Evolutionary conservation across 2,329 filamentous ascomycete species (phyloP).

Genomic region (Epichloe sibirici): DNA sequence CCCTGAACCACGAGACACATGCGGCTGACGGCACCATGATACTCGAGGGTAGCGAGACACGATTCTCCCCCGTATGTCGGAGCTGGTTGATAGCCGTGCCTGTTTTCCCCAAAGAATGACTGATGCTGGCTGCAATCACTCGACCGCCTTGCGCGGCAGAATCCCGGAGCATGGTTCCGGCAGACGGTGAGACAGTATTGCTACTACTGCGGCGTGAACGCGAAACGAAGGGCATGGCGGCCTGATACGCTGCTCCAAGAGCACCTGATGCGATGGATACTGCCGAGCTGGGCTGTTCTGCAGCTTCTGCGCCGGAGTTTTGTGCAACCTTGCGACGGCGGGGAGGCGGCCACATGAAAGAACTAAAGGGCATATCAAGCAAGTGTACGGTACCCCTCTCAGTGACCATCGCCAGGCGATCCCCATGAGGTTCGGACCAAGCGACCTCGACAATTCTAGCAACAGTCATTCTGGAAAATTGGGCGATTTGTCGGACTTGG

Average conservation of each 20-base stretch:
- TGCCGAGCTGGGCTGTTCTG: conserved; percentile 40
- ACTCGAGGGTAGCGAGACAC: conserved; percentile 53
- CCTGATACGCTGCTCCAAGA: conserved; percentile 57
- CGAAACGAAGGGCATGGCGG: conserved; percentile 47
- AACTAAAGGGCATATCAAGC: conserved; percentile 70
- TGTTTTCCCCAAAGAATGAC: conserved; percentile 62
- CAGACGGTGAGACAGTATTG: conserved; percentile 18
- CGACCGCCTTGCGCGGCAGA: conserved; percentile 59
- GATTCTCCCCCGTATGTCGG: conserved; percentile 63
- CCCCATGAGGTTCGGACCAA: conserved; percentile 73
- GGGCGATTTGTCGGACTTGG: conserved; percentile 69
- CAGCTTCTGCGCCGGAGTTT: conserved; percentile 32
- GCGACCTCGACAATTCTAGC: conserved; percentile 82
- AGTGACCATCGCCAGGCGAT: conserved; percentile 79
- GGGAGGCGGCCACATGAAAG: conserved; percentile 78
- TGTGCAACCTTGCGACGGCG: conserved; percentile 35
- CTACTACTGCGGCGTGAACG: conserved; percentile 40
- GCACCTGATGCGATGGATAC: conserved; percentile 60
- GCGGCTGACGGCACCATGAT: conserved; percentile 39
- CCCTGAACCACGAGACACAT: conserved; percentile 54
- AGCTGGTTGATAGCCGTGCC: conserved; percentile 57
- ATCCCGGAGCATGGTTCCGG: conserved; percentile 37
- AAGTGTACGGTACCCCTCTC: conserved; percentile 93
- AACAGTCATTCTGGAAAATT: conserved; percentile 84
- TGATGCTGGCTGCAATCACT: conserved; percentile 61